Conservation (phyloP, 306 rosid genomes). For the Ziziphus jujuba region DNA sequence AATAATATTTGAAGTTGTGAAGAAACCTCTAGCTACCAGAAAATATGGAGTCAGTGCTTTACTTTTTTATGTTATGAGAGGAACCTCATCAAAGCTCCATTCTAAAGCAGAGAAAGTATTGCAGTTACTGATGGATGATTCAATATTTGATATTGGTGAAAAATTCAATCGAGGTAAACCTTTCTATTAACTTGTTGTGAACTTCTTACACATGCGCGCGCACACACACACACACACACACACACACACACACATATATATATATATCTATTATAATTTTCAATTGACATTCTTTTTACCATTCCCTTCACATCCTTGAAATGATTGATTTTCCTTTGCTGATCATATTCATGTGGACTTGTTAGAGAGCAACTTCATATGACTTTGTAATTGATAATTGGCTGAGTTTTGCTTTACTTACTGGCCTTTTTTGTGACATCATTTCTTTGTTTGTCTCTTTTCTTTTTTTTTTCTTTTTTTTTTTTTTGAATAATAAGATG, state of each 20-base stretch:
- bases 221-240: too few relatives aligned
- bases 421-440: not conserved
- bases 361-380: not conserved
- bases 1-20: conserved; percentile 55
- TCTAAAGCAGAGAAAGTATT: conserved; percentile 80
- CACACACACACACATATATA: too few relatives aligned
- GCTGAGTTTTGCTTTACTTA: not conserved
- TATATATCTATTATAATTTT: too few relatives aligned
- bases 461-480: not conserved
- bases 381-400: not conserved
- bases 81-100: conserved; percentile 78
- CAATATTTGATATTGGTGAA: conserved; percentile 40
- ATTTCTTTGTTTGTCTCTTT: not conserved
- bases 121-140: conserved; percentile 48
- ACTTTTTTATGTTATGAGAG: conserved; percentile 64
- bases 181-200: conserved; percentile 16
- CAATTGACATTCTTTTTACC: too few relatives aligned
- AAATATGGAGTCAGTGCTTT: conserved; percentile 61
- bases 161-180: conserved; percentile 50
- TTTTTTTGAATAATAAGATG: too few relatives aligned
- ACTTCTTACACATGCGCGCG: too few relatives aligned
- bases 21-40: conserved; percentile 54
- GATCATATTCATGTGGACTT: not conserved
- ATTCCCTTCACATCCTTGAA: too few relatives aligned
- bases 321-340: not conserved